A percentile compares a stretch with the other conserved stretches of the same genome.
Evolutionary conservation across 306 rosid species (phyloP).

Genomic region (Lagenaria siceraria): DNA sequence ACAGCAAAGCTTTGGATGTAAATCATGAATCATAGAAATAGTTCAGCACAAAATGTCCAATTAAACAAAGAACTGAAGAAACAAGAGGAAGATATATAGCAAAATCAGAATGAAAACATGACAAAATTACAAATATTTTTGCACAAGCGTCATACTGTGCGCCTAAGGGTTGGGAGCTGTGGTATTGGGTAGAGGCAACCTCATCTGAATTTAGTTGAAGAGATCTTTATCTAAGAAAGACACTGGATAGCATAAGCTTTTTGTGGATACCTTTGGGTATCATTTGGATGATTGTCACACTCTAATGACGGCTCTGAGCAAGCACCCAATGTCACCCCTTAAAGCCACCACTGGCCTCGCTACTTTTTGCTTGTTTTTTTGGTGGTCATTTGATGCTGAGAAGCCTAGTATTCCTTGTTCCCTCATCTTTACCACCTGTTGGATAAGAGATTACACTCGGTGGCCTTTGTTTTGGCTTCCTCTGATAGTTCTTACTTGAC

Average conservation of each 20-base stretch:
- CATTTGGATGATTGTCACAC: background rate
- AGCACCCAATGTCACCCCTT: background rate
- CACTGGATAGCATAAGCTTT: background rate
- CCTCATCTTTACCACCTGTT: too few relatives aligned
- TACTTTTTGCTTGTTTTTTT: background rate
- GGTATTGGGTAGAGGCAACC: background rate
- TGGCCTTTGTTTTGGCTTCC: too few relatives aligned
- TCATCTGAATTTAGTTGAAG: background rate
- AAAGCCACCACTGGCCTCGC: background rate
- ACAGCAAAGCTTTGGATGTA: conserved; percentile 1
- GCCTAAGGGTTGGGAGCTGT: background rate
- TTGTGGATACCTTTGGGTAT: background rate
- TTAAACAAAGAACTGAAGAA: background rate
- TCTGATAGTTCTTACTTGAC: too few relatives aligned
- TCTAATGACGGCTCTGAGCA: background rate
- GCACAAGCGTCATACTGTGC: background rate
- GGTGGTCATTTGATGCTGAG: background rate
- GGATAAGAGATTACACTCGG: too few relatives aligned
- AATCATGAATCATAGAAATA: background rate
- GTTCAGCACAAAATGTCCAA: conserved; percentile 5
- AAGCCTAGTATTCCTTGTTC: background rate
- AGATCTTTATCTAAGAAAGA: background rate
- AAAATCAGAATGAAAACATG: background rate
- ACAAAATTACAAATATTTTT: background rate
- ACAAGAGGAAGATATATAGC: background rate